Evolutionary conservation across 2,329 filamentous ascomycete genomes (phyloP).

Genomic region (Aspergillus nomiae): DNA sequence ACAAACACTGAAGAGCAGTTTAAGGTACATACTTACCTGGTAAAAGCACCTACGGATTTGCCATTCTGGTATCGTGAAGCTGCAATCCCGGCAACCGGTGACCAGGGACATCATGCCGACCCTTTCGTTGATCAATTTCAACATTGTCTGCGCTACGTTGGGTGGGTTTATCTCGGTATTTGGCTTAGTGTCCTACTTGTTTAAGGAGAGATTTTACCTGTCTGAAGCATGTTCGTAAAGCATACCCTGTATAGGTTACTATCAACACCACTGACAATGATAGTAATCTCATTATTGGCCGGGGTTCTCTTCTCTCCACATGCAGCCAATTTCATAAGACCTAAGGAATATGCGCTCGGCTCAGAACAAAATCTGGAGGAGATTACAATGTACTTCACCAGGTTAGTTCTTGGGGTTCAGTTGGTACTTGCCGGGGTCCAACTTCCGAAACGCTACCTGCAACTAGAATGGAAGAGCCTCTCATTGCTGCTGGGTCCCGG

Average conservation of each 20-base stretch:
- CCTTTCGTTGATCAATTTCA: slow-evolving; percentile 73
- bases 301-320: slow-evolving; percentile 78
- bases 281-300: slow-evolving; percentile 80
- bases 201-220: slow-evolving; percentile 88
- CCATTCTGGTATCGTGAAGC: not conserved
- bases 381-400: slow-evolving; percentile 80
- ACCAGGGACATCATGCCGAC: slow-evolving; percentile 55
- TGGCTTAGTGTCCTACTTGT: slow-evolving; percentile 82
- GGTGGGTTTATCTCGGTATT: slow-evolving; percentile 91
- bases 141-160: slow-evolving; percentile 76
- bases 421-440: slow-evolving; percentile 87
- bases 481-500: slow-evolving; percentile 75
- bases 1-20: not conserved
- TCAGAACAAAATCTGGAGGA: slow-evolving; percentile 62
- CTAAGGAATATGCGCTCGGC: slow-evolving; percentile 70
- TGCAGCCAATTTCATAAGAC: slow-evolving; percentile 74
- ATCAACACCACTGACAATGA: slow-evolving; percentile 8
- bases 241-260: not conserved
- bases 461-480: slow-evolving; percentile 76
- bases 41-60: not conserved
- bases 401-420: slow-evolving; percentile 86
- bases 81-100: not conserved
- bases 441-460: slow-evolving; percentile 78
- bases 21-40: not conserved
- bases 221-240: slow-evolving; percentile 78